Evolutionary conservation across 352 stramenopile species (phyloP), one percentile per base, ranked within the genome.

Genomic region (Phytophthora europaea): DNA sequence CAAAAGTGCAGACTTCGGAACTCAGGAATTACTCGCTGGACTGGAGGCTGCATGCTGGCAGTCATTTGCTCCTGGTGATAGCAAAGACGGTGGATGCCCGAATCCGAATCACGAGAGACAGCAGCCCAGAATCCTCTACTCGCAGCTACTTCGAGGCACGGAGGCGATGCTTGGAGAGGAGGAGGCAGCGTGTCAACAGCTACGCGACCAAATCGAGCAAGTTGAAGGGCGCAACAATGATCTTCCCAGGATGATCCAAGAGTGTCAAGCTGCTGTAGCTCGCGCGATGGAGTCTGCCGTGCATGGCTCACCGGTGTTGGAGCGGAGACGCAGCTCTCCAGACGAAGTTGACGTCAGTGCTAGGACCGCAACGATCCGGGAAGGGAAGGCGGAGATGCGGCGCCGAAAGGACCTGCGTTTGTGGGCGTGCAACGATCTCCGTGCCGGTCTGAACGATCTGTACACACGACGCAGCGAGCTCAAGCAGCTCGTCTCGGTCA

Each of bases 361-460:
- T 13, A 72, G 52, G 43, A 67, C 67, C 15, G 63, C 62, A 0
- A 78, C 66, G 2, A 83, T 92, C 5, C 80, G 80, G 4, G 74
- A 82, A 20, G 76, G 80, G 2, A 79, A 87, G 13, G 50, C 60
- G 15, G 79, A 75, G 38, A 77, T 90, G 22, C 76, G 75, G 7
- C 79, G 79, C 1, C 80, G 87, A 9, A 81, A 75, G 26, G 78
- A 85, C 12, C 71, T 94, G 6, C 87, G 87, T 1, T 60, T 50
- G 8, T 92, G 82, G 80, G 87, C 83, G 12, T 92, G 85, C 40
- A 78, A 75, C 26, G 80, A 92, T 28, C 68, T 92, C 10, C 87
- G 87, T 3, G 40, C 53, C 3, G 63, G 65, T 22, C 72, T 94
- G 50, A 91, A 89, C 47, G 84, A 94, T 4, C 75, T 90, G 33